A percentile compares a stretch with the other conserved stretches of the same genome.
Conservation (phyloP, 2,329 filamentous ascomycete species). For the Shiraia sp. region DNA sequence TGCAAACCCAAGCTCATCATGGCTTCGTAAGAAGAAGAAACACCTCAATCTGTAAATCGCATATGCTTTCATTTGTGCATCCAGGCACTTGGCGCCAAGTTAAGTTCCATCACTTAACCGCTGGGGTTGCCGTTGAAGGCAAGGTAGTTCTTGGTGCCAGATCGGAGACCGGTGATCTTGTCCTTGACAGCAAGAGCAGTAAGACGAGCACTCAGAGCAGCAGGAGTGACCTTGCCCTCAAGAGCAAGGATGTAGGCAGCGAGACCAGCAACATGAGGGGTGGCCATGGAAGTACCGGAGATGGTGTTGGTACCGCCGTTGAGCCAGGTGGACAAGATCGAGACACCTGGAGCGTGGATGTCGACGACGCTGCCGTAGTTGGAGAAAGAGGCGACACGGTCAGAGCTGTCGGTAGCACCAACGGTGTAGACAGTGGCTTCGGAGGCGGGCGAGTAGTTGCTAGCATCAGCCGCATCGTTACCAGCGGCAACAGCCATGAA, state of each 20-base stretch:
- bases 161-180: slow-evolving; percentile 49
- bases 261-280: slow-evolving; percentile 71
- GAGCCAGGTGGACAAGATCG: slow-evolving; percentile 54
- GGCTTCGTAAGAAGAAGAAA: slow-evolving; percentile 8
- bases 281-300: slow-evolving; percentile 68
- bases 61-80: too few relatives aligned
- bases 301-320: slow-evolving; percentile 53
- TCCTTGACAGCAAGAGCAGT: slow-evolving; percentile 48
- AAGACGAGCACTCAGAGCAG: slow-evolving; percentile 55
- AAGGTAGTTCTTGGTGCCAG: slow-evolving; percentile 56
- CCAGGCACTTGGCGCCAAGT: too few relatives aligned
- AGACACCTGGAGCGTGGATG: slow-evolving; percentile 46
- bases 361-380: slow-evolving; percentile 47
- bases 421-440: slow-evolving; percentile 46
- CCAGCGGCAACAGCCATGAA: slow-evolving; percentile 49
- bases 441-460: slow-evolving; percentile 44
- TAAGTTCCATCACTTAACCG: slow-evolving; percentile 22
- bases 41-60: slow-evolving; percentile 3
- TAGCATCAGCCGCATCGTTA: slow-evolving; percentile 40
- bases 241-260: slow-evolving; percentile 68
- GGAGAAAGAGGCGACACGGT: slow-evolving; percentile 43
- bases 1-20: slow-evolving; percentile 5
- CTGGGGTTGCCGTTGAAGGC: slow-evolving; percentile 58
- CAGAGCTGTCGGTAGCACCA: slow-evolving; percentile 44
- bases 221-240: slow-evolving; percentile 51